Evolutionary conservation across 2,329 filamentous ascomycete species (phyloP).

Genomic region (Nigrospora osmanthi): DNA sequence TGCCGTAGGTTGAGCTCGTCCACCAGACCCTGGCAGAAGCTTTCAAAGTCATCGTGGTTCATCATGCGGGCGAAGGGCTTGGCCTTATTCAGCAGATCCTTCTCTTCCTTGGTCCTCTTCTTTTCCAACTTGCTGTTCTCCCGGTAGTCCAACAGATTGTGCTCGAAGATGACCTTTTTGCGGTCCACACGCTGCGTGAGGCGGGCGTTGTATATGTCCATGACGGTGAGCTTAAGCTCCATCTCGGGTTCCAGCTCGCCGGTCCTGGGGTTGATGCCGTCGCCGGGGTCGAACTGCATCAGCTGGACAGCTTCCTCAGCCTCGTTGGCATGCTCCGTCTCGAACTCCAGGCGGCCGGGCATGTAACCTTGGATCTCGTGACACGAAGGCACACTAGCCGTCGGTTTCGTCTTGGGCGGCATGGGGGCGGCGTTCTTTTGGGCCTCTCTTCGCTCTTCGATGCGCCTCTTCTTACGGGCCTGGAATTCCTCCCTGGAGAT

Average conservation of each 20-base stretch:
- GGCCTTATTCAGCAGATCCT: conserved; percentile 82
- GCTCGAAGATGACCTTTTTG: conserved; percentile 95
- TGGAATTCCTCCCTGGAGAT: conserved; percentile 92
- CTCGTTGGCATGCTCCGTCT: conserved; percentile 96
- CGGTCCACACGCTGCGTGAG: conserved; percentile 85
- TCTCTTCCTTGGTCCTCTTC: conserved; percentile 91
- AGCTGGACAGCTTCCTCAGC: conserved; percentile 96
- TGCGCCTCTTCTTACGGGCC: conserved; percentile 81
- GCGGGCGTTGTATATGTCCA: conserved; percentile 95
- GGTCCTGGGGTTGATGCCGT: conserved; percentile 76
- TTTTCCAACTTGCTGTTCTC: conserved; percentile 88
- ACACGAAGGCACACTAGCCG: conserved; percentile 87
- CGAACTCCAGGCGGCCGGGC: conserved; percentile 94
- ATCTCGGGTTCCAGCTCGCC: conserved; percentile 90
- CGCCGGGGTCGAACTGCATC: conserved; percentile 96
- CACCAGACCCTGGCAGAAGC: conserved; percentile 74
- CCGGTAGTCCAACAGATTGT: conserved; percentile 85
- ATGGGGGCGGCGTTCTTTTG: conserved; percentile 77
- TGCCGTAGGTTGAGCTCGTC: conserved; percentile 88
- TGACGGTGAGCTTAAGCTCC: conserved; percentile 94
- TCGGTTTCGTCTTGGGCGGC: conserved; percentile 90
- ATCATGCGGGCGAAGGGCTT: conserved; percentile 97
- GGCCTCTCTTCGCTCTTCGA: conserved; percentile 83
- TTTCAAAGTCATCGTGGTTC: conserved; percentile 86
- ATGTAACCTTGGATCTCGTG: conserved; percentile 99